Base-by-base conservation (phyloP, 2,329 filamentous ascomycete genomes). In the Aphanoascus verrucosus region DNA sequence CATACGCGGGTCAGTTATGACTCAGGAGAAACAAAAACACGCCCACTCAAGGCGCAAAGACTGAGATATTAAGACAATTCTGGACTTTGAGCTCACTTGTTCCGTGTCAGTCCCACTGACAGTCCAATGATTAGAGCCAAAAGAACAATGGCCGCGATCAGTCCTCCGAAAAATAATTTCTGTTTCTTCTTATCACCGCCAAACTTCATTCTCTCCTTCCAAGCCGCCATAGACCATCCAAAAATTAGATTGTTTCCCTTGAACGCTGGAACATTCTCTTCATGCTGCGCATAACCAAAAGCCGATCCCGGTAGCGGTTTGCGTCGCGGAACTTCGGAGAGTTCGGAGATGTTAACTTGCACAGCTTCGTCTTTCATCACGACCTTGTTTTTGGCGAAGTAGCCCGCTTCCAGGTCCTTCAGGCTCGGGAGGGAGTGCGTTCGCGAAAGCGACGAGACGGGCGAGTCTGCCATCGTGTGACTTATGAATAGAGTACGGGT, bases 121-220 rank as follows among this genome's bases (percentile, higher is more conserved):
- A 71, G 55, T 4, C 65, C 67, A 40, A 70, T 62, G 3, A 67
- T 63, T 31, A 70, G 53, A 2, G 57, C 59, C n/a, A 69, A 57
- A 5, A 69, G 48, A 20, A 64, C 41, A 23, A 61, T 28, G 8
- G 40, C 23, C 2, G 44, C 58, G 11, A 56, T 46, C 14, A 56
- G 50, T 12, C 41, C 57, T 31, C 55, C 31, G 2, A 57, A 15
- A 31, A 58, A 56, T 11, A 58, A n/a, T 15, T 40, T 40, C 23
- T 52, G 43, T 17, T 54, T 57, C 47, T 47, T 49, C 48, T 46
- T 54, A 19, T 55, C 38, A n/a, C 54, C 52, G 34, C 38, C 38
- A 37, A 50, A 49, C 11, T 20, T 40, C 31, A 45, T 15, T 40
- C 38, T 45, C 38, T 44, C 34, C 14, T 20, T 45, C 23, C 50